Evolutionary conservation across 2,329 filamentous ascomycete genomes (phyloP).

Genomic region (Penicillium griseofulvum): DNA sequence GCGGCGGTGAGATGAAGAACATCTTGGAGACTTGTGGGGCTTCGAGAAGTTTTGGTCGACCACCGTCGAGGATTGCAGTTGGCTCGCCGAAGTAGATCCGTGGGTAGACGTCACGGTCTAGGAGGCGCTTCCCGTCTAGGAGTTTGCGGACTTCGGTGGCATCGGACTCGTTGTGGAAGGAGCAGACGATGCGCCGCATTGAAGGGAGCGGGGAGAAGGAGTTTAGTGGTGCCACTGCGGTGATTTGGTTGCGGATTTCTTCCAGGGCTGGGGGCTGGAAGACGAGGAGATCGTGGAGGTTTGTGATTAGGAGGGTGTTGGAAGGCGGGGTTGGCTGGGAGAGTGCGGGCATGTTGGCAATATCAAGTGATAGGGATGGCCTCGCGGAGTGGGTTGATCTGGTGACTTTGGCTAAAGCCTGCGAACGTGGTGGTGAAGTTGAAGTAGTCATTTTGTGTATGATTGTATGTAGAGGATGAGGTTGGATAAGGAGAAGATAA

Average conservation of each 20-base stretch:
- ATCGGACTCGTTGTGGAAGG: conserved; percentile 44
- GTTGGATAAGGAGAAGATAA: conserved; percentile 16
- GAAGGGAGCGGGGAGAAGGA: conserved; percentile 53
- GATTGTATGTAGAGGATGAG: not conserved
- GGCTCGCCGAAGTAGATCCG: conserved; percentile 54
- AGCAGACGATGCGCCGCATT: conserved; percentile 51
- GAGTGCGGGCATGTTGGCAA: conserved; percentile 47
- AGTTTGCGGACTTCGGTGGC: conserved; percentile 45
- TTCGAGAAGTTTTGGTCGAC: conserved; percentile 49
- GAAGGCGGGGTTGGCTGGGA: conserved; percentile 47
- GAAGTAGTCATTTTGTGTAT: conserved; percentile 23
- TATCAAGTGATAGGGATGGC: conserved; percentile 46
- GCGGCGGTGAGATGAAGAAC: conserved; percentile 66
- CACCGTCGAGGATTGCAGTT: conserved; percentile 46
- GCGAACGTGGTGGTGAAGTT: conserved; percentile 22
- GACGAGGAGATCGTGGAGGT: conserved; percentile 45
- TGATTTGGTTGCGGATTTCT: conserved; percentile 44
- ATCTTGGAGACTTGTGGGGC: conserved; percentile 59
- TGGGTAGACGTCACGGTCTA: conserved; percentile 34
- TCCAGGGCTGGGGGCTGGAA: conserved; percentile 48
- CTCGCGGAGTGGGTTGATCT: conserved; percentile 26
- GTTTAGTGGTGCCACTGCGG: conserved; percentile 44
- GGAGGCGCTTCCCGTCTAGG: conserved; percentile 40
- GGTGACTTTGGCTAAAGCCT: not conserved
- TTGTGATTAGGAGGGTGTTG: conserved; percentile 53